Evolutionary conservation across 1,139 yeast species (phyloP), one percentile per base, ranked within the genome.

Genomic region (Suhomyces guaymorum): DNA sequence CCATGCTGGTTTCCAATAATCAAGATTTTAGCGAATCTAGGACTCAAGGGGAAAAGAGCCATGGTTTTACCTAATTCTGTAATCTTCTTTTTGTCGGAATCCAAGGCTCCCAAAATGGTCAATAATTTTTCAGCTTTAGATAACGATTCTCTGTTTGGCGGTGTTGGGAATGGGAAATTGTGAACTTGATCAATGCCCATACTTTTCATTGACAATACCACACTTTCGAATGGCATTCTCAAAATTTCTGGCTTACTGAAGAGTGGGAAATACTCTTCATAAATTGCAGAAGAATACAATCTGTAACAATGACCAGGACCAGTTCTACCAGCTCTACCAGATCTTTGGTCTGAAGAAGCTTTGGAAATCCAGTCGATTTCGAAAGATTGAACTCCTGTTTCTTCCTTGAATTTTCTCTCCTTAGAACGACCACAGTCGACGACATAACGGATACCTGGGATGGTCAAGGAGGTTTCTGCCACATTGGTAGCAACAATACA

Each of bases 241-340:
- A 87, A 63, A 37, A 94, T 90, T 57, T 94, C 99, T 0, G 99
- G 98, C 37, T 70, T 73, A 15, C 94, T 74, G 49, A 92, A 92
- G 50, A 83, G 88, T 4, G 72, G 72, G 57, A 94, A 92, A 48
- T 85, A 92, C 41, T 81, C 77, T 54, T 92, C 97, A 57, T 73
- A 94, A 7, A 94, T 86, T 0, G 98, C 98, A n/a, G 97, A 90
- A 0, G 98, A 90, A 52, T 73, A 94, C 15, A 94, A 63, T 41
- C 98, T 70, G 57, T 94, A 94, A 57, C 97, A 88, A 54, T 94
- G 98, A 36, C 99, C 99, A 0, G 98, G 97, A 0, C 98, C 98
- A 0, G 97, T 92, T 76, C 99, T 85, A 56, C 98, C 99, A 33
- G 99, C 98, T 73, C 99, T 83, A 61, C 98, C 98, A 22, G 96